Percentiles rank a stretch among this genome's conserved stretches.
Evolutionary conservation across 139 green algal genomes (phyloP).

Genomic region (Diplosphaera chodatii): DNA sequence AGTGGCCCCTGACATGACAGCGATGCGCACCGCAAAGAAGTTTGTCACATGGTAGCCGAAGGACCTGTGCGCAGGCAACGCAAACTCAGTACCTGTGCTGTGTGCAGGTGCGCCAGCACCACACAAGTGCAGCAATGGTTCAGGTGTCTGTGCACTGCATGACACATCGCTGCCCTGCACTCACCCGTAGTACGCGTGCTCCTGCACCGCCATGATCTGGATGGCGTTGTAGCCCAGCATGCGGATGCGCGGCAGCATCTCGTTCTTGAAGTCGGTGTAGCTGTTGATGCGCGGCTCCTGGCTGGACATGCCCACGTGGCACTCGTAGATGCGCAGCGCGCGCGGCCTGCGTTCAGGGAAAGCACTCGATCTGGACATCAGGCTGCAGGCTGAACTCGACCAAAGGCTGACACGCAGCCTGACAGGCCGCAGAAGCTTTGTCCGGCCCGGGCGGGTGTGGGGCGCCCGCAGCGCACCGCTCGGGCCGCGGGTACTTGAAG

Average conservation of each 20-base stretch:
- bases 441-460: too few species aligned
- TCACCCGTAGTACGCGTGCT: constrained; percentile 85
- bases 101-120: too few species aligned
- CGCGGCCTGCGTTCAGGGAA: constrained; percentile 63
- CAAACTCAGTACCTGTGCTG: too few species aligned
- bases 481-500: constrained; percentile 89
- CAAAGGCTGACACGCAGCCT: too few species aligned
- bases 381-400: too few species aligned
- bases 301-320: constrained; percentile 92
- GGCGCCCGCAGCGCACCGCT: too few species aligned
- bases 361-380: too few species aligned
- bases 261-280: constrained; percentile 88
- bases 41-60: constrained; percentile 99
- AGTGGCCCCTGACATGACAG: too few species aligned
- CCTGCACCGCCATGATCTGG: constrained; percentile 99
- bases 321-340: constrained; percentile 93
- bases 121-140: too few species aligned
- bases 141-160: too few species aligned
- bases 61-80: constrained; percentile 26
- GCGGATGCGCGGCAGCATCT: constrained; percentile 93
- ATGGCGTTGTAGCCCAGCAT: constrained; percentile 97
- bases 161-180: too few species aligned
- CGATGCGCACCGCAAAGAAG: constrained; percentile 92
- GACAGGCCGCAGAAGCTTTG: too few species aligned
- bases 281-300: constrained; percentile 77